Conservation (phyloP, 2,329 filamentous ascomycete species). For the Aplosporella prunicola region DNA sequence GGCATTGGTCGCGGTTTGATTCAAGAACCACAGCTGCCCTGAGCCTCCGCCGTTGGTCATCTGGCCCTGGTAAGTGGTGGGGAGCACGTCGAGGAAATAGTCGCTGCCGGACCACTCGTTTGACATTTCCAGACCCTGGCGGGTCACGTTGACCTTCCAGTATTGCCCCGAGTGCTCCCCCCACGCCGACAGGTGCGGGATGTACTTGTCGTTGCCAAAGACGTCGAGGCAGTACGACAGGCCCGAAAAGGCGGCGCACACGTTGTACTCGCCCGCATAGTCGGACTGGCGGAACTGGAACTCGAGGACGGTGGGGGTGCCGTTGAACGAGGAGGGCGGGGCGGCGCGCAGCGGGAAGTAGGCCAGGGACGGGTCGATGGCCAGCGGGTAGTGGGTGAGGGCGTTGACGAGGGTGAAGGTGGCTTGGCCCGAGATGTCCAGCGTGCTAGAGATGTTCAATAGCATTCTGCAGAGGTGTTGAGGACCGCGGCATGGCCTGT, state of each 20-base stretch:
- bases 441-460: constrained; percentile 1
- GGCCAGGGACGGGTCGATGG: constrained; percentile 2
- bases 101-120: constrained; percentile 6
- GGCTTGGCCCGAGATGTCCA: constrained; percentile 7
- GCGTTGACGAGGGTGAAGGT: constrained; percentile 8
- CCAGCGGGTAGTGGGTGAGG: constrained; percentile 1
- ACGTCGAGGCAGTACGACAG: constrained; percentile 7
- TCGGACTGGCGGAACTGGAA: constrained; percentile 8
- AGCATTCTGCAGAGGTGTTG: too few species aligned
- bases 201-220: not conserved
- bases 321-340: not conserved
- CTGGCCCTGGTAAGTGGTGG: not conserved
- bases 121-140: not conserved
- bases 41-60: constrained; percentile 1
- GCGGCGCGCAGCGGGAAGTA: constrained; percentile 2
- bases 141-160: not conserved
- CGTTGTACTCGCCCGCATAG: not conserved
- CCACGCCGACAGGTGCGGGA: constrained; percentile 4
- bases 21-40: constrained; percentile 4
- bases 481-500: too few species aligned
- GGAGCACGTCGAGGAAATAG: constrained; percentile 2
- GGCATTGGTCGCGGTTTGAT: not conserved
- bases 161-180: constrained; percentile 7
- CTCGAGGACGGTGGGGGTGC: constrained; percentile 3
- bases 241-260: constrained; percentile 2